Base-by-base conservation (phyloP, 208 protist species). In the Crithidia expoeki region DNA sequence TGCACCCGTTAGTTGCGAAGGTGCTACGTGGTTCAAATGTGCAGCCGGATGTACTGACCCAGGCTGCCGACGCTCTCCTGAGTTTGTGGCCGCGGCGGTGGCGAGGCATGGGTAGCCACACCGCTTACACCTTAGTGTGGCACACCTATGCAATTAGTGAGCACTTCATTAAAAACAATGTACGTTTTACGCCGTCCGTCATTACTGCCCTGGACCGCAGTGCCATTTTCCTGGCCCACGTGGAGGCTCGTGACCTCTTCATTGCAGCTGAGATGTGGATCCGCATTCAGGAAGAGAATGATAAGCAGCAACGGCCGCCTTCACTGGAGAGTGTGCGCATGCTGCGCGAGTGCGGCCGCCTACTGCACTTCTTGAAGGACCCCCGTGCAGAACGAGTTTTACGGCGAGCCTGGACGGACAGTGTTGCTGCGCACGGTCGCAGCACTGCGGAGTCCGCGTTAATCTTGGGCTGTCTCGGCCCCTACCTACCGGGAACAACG, bases 331-430 rank as follows among this genome's bases (percentile, higher is more conserved):
- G 80, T 16, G 80, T 81, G 6, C 83, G 92, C 27, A 69, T 94
- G 11, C 77, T 71, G 14, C 71, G 78, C 2, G 92, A 94, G 66
- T 92, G 86, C 53, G 92, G 92, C 36, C 77, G 89, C 3, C 68
- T 96, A 16, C 76, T 96, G 34, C 86, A 94, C 72, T 89, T 81
- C 42, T 68, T 96, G 53, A 80, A 86, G 23, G 79, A 92, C 55
- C 30, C 58, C 10, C 56, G 82, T 0, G 89, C 92, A 0, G 64
- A 71, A 27, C 64, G 25, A 16, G 92, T 93, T 44, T 55, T 96
- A 70, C 74, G 76, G 44, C 63, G 66, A 9, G 81, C 89, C 2
- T 84, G 82, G 68, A 28, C 75, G 30, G 59, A 77, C 42, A 76
- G 74, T 14, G 58, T 66, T 19, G 34, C 50, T 16, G 78, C 86